A percentile compares a stretch with the other conserved stretches of the same genome.
These are phyloP conservation scores for Aureobasidium sp. DNA, from an alignment of 2,329 filamentous ascomycete species.

Conservation along the genomic window DNA sequence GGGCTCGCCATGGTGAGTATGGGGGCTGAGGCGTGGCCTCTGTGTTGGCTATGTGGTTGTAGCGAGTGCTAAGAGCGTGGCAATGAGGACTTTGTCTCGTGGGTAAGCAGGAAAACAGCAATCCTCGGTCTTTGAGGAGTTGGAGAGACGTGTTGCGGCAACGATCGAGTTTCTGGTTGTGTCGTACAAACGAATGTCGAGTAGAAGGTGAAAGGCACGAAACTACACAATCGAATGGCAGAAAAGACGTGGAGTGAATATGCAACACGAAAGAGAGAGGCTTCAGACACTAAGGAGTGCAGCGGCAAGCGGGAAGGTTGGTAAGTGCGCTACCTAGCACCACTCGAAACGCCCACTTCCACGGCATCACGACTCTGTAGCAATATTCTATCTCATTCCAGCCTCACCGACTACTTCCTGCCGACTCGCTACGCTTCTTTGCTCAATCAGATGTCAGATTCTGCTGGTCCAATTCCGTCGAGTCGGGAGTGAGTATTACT, in stretches of 20 bases:
- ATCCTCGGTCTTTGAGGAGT: background rate
- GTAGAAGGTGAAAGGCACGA: background rate
- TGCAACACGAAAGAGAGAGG: background rate
- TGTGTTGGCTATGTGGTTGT: background rate
- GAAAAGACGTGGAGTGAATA: conserved; percentile 3
- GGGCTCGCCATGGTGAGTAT: conserved; percentile 36
- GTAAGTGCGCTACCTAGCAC: background rate
- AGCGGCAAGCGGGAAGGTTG: background rate
- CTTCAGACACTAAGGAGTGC: background rate
- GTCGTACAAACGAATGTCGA: conserved; percentile 5
- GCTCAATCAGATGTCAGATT: background rate
- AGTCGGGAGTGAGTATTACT: background rate
- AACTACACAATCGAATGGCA: background rate
- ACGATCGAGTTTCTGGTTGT: background rate
- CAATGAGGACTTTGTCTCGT: background rate
- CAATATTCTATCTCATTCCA: background rate
- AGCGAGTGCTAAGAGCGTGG: background rate
- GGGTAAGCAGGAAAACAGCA: background rate
- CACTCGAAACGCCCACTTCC: background rate
- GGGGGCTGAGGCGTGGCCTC: background rate
- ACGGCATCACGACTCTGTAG: background rate
- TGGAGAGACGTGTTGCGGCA: background rate
- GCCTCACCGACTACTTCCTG: background rate
- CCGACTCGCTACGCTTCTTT: no score
- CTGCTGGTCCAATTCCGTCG: background rate